Evolutionary conservation across 805 yeast species (phyloP), one percentile per base, ranked within the genome.

Genomic region (Debaryomyces castellii): DNA sequence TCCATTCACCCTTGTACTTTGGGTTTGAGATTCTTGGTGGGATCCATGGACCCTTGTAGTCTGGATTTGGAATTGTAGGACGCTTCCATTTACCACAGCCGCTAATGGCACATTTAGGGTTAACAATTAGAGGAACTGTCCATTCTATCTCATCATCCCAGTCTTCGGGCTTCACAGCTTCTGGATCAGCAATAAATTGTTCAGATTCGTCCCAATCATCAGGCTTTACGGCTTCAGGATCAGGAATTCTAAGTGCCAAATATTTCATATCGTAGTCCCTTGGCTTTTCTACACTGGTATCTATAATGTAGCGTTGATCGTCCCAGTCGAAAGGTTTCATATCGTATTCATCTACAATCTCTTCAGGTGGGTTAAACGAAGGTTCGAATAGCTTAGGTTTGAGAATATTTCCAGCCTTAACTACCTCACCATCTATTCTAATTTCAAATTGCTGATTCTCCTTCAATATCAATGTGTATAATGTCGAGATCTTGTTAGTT

Each of bases 131-230:
- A 21, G 92, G 90, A 2, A 90, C 85, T 36, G 71, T 57, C 95
- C 95, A 91, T 57, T 76, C 83, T 4, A 96, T 97, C 60, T 89
- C 96, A 35, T 88, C 96, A 59, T 87, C 87, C 97, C 97, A 90
- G 58, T 78, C 84, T 38, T 73, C 85, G 16, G 96, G 96, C 55
- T 74, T 78, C 25, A 49, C 58, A 23, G 88, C 84, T 1, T 70
- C 73, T 33, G 95, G 89, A 61, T 90, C 94, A 9, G 77, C 66
- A 46, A 91, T 80, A 49, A 66, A 78, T 48, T 67, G 76, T 21
- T 74, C 77, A 17, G 74, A 74, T 57, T 85, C 96, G 53, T 82
- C 80, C 97, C 97, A 91, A 50, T 78, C 84, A 22, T 67, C 84
- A 6, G 97, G 97, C 63, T 80, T 85, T 6, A 40, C 57, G 6